Conservation (phyloP, 768 basidiomycete genomes). For the Wakefieldia striispora region DNA sequence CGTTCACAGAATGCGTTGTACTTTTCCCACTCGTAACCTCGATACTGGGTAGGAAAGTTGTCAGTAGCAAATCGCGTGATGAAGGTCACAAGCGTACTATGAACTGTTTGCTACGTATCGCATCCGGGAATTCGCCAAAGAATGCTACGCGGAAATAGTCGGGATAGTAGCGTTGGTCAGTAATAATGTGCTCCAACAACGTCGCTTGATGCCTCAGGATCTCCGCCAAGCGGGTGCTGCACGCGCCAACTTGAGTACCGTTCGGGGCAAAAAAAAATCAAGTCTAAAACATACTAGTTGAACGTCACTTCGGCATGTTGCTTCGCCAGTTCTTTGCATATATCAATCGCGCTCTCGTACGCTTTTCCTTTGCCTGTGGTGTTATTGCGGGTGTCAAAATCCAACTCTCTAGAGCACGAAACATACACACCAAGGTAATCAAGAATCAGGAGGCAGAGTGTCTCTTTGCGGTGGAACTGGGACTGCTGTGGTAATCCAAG, state of each 20-base stretch:
- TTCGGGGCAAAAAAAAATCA: not conserved
- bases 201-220: constrained; percentile 86
- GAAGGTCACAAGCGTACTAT: constrained; percentile 52
- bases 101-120: constrained; percentile 86
- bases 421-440: constrained; percentile 76
- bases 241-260: constrained; percentile 7
- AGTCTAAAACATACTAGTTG: constrained; percentile 65
- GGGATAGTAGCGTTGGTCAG: constrained; percentile 79
- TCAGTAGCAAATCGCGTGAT: not conserved
- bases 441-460: constrained; percentile 85
- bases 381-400: not conserved
- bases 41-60: constrained; percentile 54
- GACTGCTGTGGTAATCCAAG: constrained; percentile 89
- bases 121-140: constrained; percentile 87
- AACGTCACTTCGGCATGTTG: constrained; percentile 90
- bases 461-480: constrained; percentile 92
- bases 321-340: constrained; percentile 86
- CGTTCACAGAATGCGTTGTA: constrained; percentile 86
- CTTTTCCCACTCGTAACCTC: constrained; percentile 95
- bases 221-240: constrained; percentile 76
- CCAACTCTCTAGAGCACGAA: not conserved
- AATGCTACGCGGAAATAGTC: constrained; percentile 95
- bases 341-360: constrained; percentile 93
- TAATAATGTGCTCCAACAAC: constrained; percentile 81
- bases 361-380: constrained; percentile 86